phyloP scores from a whole-genome alignment of 495 filamentous ascomycete genomes.

The Chaetomium fimeti region DNA sequence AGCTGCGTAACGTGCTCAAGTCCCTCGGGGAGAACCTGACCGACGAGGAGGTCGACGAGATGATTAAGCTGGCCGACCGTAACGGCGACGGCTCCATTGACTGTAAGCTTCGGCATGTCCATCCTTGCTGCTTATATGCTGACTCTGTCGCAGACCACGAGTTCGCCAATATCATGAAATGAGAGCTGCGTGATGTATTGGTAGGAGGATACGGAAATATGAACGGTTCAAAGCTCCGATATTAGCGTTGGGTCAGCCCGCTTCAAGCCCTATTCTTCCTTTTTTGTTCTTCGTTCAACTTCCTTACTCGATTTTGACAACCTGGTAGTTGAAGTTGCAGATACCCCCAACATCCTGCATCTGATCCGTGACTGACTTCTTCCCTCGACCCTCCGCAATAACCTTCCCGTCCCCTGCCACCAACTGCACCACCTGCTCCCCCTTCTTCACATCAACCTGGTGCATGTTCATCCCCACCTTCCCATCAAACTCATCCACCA shows the following conservation, averaged over 20 bases:
- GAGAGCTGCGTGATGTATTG: background rate
- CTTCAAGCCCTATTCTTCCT: background rate
- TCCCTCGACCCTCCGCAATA: conserved; percentile 7
- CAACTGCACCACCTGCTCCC: conserved; percentile 12
- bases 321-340: conserved; percentile 21
- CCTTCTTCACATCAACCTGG: background rate
- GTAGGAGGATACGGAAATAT: background rate
- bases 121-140: conserved; percentile 14
- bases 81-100: conserved; percentile 51
- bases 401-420: conserved; percentile 2
- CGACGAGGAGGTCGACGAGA: conserved; percentile 49
- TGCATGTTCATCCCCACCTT: conserved; percentile 8
- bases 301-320: conserved; percentile 11
- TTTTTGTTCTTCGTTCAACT: too few species aligned
- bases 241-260: background rate
- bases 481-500: background rate
- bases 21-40: conserved; percentile 50
- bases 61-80: conserved; percentile 49
- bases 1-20: conserved; percentile 47
- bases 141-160: conserved; percentile 68
- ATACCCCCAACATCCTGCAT: conserved; percentile 4
- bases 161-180: conserved; percentile 86
- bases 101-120: conserved; percentile 34
- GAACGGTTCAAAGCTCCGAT: background rate
- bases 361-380: conserved; percentile 1